Percentiles rank a stretch among this genome's conserved stretches.
Evolutionary conservation across 768 basidiomycete genomes (phyloP).

Genomic region (Rhizopogon vinicolor): DNA sequence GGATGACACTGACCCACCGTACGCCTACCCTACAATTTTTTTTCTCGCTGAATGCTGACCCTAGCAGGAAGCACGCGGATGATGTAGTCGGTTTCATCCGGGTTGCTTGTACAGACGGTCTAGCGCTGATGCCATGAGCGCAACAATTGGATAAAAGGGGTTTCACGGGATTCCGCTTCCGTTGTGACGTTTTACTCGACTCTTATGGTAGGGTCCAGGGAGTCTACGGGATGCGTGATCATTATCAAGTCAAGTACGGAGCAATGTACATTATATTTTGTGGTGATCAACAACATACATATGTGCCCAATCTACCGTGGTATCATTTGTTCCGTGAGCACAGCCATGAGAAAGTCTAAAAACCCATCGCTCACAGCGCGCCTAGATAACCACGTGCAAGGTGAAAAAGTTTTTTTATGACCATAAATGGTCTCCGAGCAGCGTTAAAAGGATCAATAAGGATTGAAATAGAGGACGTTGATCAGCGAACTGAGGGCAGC

Average conservation of each 20-base stretch:
- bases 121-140: slow-evolving; percentile 47
- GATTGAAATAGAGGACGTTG: not conserved
- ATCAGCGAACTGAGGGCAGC: not conserved
- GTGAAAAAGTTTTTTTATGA: slow-evolving; percentile 18
- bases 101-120: slow-evolving; percentile 50
- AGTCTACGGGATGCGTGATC: not conserved
- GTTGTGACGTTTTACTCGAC: not conserved
- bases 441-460: slow-evolving; percentile 2
- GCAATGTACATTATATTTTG: no score
- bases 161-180: slow-evolving; percentile 20
- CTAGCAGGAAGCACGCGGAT: slow-evolving; percentile 37
- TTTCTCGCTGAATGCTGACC: slow-evolving; percentile 14
- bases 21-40: slow-evolving; percentile 22
- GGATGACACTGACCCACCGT: slow-evolving; percentile 38
- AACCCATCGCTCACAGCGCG: not conserved
- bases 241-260: not conserved
- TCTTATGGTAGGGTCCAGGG: slow-evolving; percentile 11
- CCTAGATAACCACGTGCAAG: slow-evolving; percentile 13
- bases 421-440: slow-evolving; percentile 20
- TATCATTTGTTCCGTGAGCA: slow-evolving; percentile 1
- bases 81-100: slow-evolving; percentile 52
- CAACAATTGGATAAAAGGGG: no score
- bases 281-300: no score
- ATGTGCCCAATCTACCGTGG: no score
- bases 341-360: slow-evolving; percentile 18